Conservation (phyloP, 169 alveolate species). For the Plasmodium fragile region DNA sequence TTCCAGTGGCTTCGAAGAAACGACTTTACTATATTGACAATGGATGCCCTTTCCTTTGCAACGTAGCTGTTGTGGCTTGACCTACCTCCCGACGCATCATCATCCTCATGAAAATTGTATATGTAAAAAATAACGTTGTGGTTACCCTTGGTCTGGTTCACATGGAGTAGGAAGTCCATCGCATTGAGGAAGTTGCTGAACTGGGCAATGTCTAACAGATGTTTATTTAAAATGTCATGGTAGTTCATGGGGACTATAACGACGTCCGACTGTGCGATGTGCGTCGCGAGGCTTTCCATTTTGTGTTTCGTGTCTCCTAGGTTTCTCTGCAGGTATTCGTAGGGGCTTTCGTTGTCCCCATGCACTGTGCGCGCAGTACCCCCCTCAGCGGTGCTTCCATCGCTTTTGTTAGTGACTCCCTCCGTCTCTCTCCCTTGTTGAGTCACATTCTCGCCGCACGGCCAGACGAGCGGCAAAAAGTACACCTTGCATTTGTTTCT, state of each 20-base stretch:
- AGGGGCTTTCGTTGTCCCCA: conserved; percentile 3
- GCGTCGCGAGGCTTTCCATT: neutral
- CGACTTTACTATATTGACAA: neutral
- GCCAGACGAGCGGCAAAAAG: conserved; percentile 47
- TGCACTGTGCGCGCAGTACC: too few relatives aligned
- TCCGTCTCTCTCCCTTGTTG: neutral
- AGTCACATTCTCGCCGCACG: neutral
- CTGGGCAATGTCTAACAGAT: conserved; percentile 25
- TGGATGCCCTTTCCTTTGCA: conserved; percentile 21
- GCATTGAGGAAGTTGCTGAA: conserved; percentile 34
- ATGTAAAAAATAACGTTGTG: conserved; percentile 33
- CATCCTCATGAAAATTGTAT: conserved; percentile 21
- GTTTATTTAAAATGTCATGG: conserved; percentile 57
- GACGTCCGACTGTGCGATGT: conserved; percentile 21
- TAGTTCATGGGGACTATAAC: conserved; percentile 48
- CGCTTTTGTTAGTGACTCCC: neutral
- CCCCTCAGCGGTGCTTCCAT: neutral
- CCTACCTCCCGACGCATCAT: neutral
- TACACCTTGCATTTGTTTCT: conserved; percentile 26
- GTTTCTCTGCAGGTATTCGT: conserved; percentile 52
- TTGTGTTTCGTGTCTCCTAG: conserved; percentile 1
- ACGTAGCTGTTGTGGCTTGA: neutral
- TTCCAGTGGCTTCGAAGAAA: conserved; percentile 44
- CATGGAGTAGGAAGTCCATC: neutral
- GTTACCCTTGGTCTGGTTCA: neutral